Percentiles rank a stretch among this genome's conserved stretches.
phyloP scores from a whole-genome alignment of 305 asterid genomes.

The Andrographis paniculata region DNA sequence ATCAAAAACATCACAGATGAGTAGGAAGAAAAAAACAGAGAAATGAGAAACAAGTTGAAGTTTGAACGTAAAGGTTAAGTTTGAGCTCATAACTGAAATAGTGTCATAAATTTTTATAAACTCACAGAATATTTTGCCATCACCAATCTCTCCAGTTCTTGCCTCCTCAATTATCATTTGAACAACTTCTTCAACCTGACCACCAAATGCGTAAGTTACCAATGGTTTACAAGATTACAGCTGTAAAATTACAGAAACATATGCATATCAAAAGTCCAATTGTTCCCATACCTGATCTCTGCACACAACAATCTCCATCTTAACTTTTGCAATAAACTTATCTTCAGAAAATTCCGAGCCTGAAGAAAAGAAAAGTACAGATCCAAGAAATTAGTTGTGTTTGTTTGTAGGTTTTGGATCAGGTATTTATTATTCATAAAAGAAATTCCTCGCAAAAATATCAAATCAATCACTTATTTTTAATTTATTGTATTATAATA shows the following conservation, averaged over 20 bases:
- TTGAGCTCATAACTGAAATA: slow-evolving; percentile 8
- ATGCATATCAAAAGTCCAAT: neutral
- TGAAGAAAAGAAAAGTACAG: slow-evolving; percentile 23
- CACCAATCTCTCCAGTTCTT: slow-evolving; percentile 94
- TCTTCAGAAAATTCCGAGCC: slow-evolving; percentile 94
- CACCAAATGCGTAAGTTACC: slow-evolving; percentile 12
- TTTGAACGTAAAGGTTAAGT: neutral
- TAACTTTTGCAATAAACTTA: slow-evolving; percentile 69
- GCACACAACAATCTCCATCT: slow-evolving; percentile 94
- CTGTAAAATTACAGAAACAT: neutral
- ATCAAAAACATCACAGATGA: too few relatives aligned
- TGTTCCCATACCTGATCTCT: slow-evolving; percentile 57
- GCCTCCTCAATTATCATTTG: slow-evolving; percentile 74
- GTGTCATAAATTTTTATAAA: neutral
- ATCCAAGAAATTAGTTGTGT: neutral
- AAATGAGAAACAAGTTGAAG: neutral
- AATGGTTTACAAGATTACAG: slow-evolving; percentile 7
- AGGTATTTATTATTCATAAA: too few relatives aligned
- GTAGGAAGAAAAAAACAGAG: too few relatives aligned
- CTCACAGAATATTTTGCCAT: slow-evolving; percentile 90
- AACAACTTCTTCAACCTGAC: slow-evolving; percentile 80
- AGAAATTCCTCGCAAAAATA: too few relatives aligned
- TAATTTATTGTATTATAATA: too few relatives aligned
- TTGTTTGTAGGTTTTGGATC: too few relatives aligned
- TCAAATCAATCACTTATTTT: too few relatives aligned